These are phyloP conservation scores for Penicillium desertorum DNA, from an alignment of 495 filamentous ascomycete species.

Conservation along the genomic window DNA sequence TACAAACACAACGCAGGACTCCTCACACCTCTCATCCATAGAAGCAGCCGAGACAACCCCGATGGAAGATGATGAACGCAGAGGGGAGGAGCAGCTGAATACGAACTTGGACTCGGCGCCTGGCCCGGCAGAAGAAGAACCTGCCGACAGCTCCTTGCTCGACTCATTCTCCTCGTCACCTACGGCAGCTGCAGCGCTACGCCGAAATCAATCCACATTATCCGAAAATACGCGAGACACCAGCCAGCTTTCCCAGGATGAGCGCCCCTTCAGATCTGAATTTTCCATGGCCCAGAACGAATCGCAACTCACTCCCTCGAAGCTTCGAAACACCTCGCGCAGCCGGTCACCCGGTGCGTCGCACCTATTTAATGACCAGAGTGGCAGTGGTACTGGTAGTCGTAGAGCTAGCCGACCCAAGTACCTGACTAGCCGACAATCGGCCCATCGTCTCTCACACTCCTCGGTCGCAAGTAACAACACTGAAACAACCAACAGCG, in stretches of 20 bases:
- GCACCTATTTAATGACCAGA: constrained; percentile 36
- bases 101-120: constrained; percentile 4
- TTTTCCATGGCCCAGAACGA: constrained; percentile 26
- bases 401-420: constrained; percentile 59
- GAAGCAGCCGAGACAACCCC: constrained; percentile 29
- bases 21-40: constrained; percentile 32
- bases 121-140: background rate
- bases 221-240: constrained; percentile 22
- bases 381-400: constrained; percentile 31
- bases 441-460: constrained; percentile 73
- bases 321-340: constrained; percentile 29
- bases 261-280: constrained; percentile 26
- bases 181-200: constrained; percentile 60
- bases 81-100: background rate
- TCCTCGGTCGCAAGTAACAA: constrained; percentile 69
- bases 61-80: background rate
- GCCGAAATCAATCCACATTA: constrained; percentile 34
- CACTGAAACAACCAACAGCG: constrained; percentile 61
- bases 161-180: constrained; percentile 67
- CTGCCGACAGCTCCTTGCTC: constrained; percentile 51
- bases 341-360: constrained; percentile 40
- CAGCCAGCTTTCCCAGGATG: constrained; percentile 31
- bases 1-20: constrained; percentile 18
- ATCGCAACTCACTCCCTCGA: constrained; percentile 36
- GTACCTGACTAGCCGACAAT: constrained; percentile 69